Percentiles rank a stretch among this genome's conserved stretches.
Evolutionary conservation across 148 eudicot species (phyloP).

Genomic region (Pharnaceum exiguum): DNA sequence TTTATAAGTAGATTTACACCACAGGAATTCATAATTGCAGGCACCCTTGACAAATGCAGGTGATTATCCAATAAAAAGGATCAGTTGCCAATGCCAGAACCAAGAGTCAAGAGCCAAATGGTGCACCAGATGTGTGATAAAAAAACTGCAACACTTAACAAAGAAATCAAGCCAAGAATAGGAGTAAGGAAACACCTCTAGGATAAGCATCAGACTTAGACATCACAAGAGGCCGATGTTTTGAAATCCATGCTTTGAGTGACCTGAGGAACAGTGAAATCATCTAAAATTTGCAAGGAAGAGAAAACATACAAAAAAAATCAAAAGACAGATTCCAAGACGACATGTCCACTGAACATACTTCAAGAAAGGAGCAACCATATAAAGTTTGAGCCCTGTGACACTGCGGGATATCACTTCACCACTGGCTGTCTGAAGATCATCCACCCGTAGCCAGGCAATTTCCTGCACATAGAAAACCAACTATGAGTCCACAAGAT

Average conservation of each 20-base stretch:
- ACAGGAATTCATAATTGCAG: too few species aligned
- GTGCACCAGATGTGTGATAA: too few species aligned
- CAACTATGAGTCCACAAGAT: too few species aligned
- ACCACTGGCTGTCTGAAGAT: conserved; percentile 69
- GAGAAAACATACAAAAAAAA: neutral
- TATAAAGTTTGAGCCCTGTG: conserved; percentile 94
- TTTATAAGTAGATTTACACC: too few species aligned
- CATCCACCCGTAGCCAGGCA: conserved; percentile 96
- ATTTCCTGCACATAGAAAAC: conserved; percentile 64
- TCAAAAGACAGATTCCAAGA: neutral
- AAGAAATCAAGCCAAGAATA: neutral
- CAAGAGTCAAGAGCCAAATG: too few species aligned
- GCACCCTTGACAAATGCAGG: too few species aligned
- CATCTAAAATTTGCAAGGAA: conserved; percentile 6
- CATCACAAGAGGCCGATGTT: conserved; percentile 50
- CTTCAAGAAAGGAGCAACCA: conserved; percentile 96
- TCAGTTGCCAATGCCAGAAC: too few species aligned
- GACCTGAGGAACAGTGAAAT: conserved; percentile 67
- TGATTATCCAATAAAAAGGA: too few species aligned
- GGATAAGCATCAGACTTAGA: conserved; percentile 45
- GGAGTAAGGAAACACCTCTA: conserved; percentile 49
- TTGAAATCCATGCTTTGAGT: conserved; percentile 70
- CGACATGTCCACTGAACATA: conserved; percentile 30
- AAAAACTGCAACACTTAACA: neutral
- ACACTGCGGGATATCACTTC: conserved; percentile 92